A percentile compares a stretch with the other conserved stretches of the same genome.
Conservation (phyloP, 352 stramenopile species). For the Globisporangium spiculum region DNA sequence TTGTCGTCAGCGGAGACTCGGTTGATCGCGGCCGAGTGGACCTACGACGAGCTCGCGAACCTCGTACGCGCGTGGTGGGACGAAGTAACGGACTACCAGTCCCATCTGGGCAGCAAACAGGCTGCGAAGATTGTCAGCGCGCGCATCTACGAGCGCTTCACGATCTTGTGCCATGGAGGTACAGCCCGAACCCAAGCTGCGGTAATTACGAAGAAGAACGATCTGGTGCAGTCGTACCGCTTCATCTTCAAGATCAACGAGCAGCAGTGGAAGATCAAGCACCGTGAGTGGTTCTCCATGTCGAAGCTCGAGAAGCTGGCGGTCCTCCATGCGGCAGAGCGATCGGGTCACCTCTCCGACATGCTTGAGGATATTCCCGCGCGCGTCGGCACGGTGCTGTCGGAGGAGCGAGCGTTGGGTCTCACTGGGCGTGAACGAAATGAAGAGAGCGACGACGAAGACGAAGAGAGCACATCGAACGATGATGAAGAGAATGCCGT, state of each 20-base stretch:
- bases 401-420: not conserved
- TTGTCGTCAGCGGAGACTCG: not conserved
- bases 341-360: not conserved
- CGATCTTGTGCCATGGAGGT: not conserved
- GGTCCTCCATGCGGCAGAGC: not conserved
- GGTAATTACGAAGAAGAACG: conserved; percentile 3
- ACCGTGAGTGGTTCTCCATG: not conserved
- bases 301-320: conserved; percentile 10
- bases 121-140: not conserved
- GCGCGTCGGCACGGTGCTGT: not conserved
- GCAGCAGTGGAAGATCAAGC: not conserved
- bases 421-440: not conserved
- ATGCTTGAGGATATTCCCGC: conserved; percentile 3
- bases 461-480: not conserved
- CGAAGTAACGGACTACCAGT: not conserved
- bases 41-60: not conserved
- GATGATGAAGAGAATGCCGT: not conserved
- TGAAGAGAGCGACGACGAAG: not conserved
- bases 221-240: not conserved
- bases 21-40: not conserved
- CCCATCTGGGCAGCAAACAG: not conserved
- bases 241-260: conserved; percentile 10
- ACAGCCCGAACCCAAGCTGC: not conserved
- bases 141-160: conserved; percentile 7
- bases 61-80: conserved; percentile 7